Base-by-base conservation (phyloP, 2,329 filamentous ascomycete genomes). In the Balansia obtecta region DNA sequence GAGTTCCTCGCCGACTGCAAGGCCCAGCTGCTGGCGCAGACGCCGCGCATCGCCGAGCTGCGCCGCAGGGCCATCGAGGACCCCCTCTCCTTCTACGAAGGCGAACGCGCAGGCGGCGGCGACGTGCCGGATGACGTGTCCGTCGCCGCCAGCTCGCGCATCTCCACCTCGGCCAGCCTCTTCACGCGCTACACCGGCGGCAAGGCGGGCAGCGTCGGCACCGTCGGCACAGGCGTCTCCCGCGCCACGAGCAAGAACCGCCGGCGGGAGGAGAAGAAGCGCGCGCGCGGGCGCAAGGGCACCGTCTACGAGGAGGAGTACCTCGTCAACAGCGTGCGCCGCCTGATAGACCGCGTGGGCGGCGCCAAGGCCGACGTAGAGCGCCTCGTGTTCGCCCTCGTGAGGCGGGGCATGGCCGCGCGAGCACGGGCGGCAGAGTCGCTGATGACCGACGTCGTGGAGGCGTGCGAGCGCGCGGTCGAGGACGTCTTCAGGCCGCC, bases 291-390 rank as follows among this genome's bases (percentile, higher is more conserved):
- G 22, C 91, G 95, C 65, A 97, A 97, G 72, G 93, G 93, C 11
- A 95, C 88, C 15, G 87, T 98, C 5, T 98, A 98, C 66, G 93
- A 98, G 66, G 91, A 97, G 63, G 93, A 97, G 67, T 98, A 98
- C 65, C 78, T 98, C 5, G 83, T 95, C 52, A 93, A 90, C 65
- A 91, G 85, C 57, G 82, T 97, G 37, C 79, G 84, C 12, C 76
- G 93, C 22, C 74, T 98, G 34, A 79, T 95, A 13, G 88, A 95
- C 64, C 77, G 90, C 37, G 80, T 95, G 20, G 88, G 90, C 64
- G 74, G 73, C 20, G 76, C 84, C 2, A 77, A 82, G 47, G 75
- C 79, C 1, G 93, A 98, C 64, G 79, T 88, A 0, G 77, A 81
- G 61, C 70, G 82, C 15, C 73, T 97, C 8, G 77, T 95, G 0